phyloP scores from a whole-genome alignment of 208 protist species.

The Novymonas esmeraldas region DNA sequence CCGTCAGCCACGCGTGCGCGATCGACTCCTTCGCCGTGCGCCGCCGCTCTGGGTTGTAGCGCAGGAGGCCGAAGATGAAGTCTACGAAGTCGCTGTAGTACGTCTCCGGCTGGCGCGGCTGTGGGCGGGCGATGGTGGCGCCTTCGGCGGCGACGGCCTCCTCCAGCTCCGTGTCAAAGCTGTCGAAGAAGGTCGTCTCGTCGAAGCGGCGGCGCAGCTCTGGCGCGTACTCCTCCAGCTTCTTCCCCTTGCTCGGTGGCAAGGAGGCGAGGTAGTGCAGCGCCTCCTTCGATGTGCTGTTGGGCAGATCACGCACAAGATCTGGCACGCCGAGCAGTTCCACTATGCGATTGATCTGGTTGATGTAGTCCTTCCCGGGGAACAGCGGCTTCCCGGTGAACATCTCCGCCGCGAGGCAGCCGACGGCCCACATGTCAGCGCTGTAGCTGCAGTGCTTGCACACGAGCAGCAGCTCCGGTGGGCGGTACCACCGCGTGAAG shows the following conservation, averaged over 20 bases:
- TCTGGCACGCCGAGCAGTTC: conserved; percentile 72
- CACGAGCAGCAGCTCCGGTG: conserved; percentile 98
- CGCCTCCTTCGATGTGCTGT: conserved; percentile 71
- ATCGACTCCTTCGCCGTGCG: conserved; percentile 95
- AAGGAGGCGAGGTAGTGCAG: conserved; percentile 66
- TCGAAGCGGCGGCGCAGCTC: conserved; percentile 52
- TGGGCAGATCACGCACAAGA: conserved; percentile 72
- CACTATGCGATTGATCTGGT: conserved; percentile 88
- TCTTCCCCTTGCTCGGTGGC: conserved; percentile 43
- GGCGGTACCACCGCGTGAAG: conserved; percentile 98
- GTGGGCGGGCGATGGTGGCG: conserved; percentile 3
- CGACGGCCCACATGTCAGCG: conserved; percentile 97
- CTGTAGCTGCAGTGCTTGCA: conserved; percentile 84
- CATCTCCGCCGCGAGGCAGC: conserved; percentile 96
- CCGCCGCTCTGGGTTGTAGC: conserved; percentile 93
- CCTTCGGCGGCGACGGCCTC: conserved; percentile 17
- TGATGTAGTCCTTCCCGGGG: conserved; percentile 82
- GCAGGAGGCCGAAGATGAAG: conserved; percentile 90
- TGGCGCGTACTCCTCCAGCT: conserved; percentile 57
- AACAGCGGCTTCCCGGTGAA: conserved; percentile 90
- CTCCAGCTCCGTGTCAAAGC: conserved; percentile 40
- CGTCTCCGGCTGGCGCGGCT: conserved; percentile 28
- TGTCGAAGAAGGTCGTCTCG: conserved; percentile 50
- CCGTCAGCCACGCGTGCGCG: conserved; percentile 71
- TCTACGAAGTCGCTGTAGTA: conserved; percentile 78